Evolutionary conservation across 495 filamentous ascomycete species (phyloP), one percentile per base, ranked within the genome.

Genomic region (Glonium stellatum): DNA sequence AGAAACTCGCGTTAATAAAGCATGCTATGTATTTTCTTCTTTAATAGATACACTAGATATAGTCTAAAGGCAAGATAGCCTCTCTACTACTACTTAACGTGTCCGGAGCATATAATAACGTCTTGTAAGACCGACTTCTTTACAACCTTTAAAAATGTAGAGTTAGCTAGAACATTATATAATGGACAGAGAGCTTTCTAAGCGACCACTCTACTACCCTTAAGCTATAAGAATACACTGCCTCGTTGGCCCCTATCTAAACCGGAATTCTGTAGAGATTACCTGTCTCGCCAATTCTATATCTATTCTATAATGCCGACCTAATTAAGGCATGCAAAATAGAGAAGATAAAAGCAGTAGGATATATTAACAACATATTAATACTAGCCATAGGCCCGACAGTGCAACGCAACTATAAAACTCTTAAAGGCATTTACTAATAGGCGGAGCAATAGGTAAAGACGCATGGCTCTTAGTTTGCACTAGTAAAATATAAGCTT

Each of bases 261-360:
- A 48, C 46, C 46, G 46, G 46, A 18, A 48, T 48, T 48, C 46
- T 22, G 46, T 22, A 71, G 46, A 64, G 64, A 0, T 70, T 62
- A 1, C 64, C 62, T 1, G 18, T 72, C 21, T 71, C 62, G 1
- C 66, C 61, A 0, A 68, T 70, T 10, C 64, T 73, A 0, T 73
- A 66, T 37, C 53, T 67, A 0, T 36, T 71, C 2, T 70, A 65
- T 19, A 71, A 70, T 37, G 31, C 66, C 5, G 41, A 64, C 34
- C 44, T 67, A 6, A 34, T 67, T 18, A 22, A 55, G 18, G 25
- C 46, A 25, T 64, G 60, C 57, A 48, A 48, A 48, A 48, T 48
- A 48, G 46, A 48, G 46, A 37, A 57, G 46, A 48, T 19, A 19
- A 18, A 48, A 19, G 46, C 19, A 48, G 46, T 48, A 9, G 18